Conservation (phyloP, 495 filamentous ascomycete genomes). For the Aspergillus sparsus region DNA sequence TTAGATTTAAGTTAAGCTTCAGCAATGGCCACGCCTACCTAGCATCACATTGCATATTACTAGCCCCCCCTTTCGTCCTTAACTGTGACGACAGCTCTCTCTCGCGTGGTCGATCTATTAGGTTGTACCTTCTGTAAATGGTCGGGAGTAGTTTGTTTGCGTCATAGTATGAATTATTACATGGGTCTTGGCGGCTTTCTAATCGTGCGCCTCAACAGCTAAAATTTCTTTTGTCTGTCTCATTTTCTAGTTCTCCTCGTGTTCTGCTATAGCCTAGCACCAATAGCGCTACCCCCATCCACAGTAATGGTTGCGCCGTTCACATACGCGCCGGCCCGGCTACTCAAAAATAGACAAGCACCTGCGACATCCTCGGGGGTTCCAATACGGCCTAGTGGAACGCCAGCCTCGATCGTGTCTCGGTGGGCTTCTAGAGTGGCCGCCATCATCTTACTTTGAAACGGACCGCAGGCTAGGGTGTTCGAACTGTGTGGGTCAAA, state of each 20-base stretch:
- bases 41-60: constrained; percentile 5
- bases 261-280: constrained; percentile 51
- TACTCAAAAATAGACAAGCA: constrained; percentile 71
- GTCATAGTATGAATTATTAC: not conserved
- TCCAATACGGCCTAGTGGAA: constrained; percentile 74
- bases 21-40: not conserved
- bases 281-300: constrained; percentile 65
- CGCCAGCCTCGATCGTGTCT: constrained; percentile 61
- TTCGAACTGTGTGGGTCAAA: constrained; percentile 46
- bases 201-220: not conserved
- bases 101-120: not conserved
- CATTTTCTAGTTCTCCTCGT: too few relatives aligned
- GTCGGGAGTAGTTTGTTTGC: not conserved
- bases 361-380: constrained; percentile 72
- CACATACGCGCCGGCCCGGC: constrained; percentile 69
- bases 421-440: constrained; percentile 62
- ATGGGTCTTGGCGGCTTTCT: not conserved
- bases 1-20: not conserved
- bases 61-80: not conserved
- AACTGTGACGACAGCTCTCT: not conserved
- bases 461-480: constrained; percentile 75
- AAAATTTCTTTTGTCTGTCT: not conserved
- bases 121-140: constrained; percentile 15
- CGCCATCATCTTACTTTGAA: constrained; percentile 83
- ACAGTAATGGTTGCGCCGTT: constrained; percentile 76